Conservation (phyloP, 2,329 filamentous ascomycete genomes). For the Amauroascus verrucosus region DNA sequence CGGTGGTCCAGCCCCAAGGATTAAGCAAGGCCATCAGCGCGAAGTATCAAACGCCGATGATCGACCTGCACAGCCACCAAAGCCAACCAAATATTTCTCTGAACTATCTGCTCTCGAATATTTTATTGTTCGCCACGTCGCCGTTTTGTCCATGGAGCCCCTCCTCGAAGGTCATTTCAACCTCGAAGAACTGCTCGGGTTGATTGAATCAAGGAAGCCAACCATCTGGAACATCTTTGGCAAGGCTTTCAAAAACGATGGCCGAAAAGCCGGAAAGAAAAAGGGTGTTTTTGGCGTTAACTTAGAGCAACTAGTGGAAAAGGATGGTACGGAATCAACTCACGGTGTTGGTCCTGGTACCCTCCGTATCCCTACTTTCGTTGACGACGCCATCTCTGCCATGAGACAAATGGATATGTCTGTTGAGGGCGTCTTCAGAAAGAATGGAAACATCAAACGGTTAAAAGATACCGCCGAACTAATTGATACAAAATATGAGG, state of each 20-base stretch:
- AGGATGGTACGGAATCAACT: slow-evolving; percentile 93
- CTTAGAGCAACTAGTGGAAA: slow-evolving; percentile 78
- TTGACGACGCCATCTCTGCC: slow-evolving; percentile 88
- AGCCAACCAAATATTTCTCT: slow-evolving; percentile 77
- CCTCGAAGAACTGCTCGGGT: slow-evolving; percentile 80
- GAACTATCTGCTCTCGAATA: slow-evolving; percentile 92
- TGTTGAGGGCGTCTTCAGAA: slow-evolving; percentile 95
- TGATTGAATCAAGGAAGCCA: slow-evolving; percentile 86
- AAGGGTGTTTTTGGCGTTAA: slow-evolving; percentile 90
- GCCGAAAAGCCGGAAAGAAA: slow-evolving; percentile 63
- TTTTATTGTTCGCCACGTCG: slow-evolving; percentile 91
- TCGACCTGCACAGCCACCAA: slow-evolving; percentile 38
- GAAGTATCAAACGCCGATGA: slow-evolving; percentile 50
- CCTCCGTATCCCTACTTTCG: slow-evolving; percentile 78
- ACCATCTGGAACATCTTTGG: slow-evolving; percentile 99
- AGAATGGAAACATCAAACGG: slow-evolving; percentile 97
- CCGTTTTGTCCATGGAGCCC: slow-evolving; percentile 89
- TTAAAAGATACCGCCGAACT: slow-evolving; percentile 74
- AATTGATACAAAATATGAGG: slow-evolving; percentile 77
- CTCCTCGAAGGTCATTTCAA: slow-evolving; percentile 81
- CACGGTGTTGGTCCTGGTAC: slow-evolving; percentile 90
- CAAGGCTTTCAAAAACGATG: slow-evolving; percentile 83
- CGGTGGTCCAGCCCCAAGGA: slow-evolving; percentile 51
- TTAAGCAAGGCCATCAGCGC: slow-evolving; percentile 60
- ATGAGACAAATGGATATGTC: slow-evolving; percentile 99